These are phyloP conservation scores for Sclerotinia borealis DNA, from an alignment of 2,329 filamentous ascomycete genomes.

Conservation along the genomic window DNA sequence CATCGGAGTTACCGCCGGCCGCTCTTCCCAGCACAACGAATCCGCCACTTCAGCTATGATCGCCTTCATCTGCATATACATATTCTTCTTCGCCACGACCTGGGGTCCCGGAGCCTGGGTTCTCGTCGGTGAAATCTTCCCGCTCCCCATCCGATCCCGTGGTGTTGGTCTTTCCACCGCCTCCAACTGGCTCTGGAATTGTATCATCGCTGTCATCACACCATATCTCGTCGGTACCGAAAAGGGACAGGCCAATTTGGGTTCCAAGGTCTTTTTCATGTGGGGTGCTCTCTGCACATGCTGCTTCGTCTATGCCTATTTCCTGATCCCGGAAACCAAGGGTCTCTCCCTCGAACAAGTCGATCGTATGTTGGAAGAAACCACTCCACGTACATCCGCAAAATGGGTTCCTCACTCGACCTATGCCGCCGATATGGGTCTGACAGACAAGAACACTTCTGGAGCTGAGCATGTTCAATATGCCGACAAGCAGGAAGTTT, in stretches of 20 bases:
- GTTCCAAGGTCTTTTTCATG: constrained; percentile 42
- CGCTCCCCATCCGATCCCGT: constrained; percentile 79
- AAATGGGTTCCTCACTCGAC: constrained; percentile 30
- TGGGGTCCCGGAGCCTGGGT: constrained; percentile 77
- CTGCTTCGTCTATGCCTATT: constrained; percentile 50
- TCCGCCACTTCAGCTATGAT: constrained; percentile 62
- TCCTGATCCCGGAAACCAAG: constrained; percentile 67
- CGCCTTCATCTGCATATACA: constrained; percentile 82
- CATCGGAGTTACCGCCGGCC: constrained; percentile 57
- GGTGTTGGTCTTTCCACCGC: constrained; percentile 83
- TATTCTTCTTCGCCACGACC: constrained; percentile 86
- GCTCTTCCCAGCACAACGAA: constrained; percentile 48
- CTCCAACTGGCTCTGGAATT: constrained; percentile 88
- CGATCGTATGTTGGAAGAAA: constrained; percentile 54
- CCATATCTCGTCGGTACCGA: constrained; percentile 62
- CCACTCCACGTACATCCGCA: constrained; percentile 35
- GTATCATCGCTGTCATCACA: constrained; percentile 63
- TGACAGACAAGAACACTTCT: constrained; percentile 6
- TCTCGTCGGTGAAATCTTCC: constrained; percentile 86
- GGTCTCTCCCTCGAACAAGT: constrained; percentile 68
- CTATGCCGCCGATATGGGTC: constrained; percentile 23
- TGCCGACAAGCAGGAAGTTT: not conserved
- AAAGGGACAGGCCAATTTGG: constrained; percentile 39
- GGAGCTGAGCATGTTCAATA: not conserved
- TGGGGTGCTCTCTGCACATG: constrained; percentile 55